A percentile compares a stretch with the other conserved stretches of the same genome.
These are phyloP conservation scores for Penicillium ochrochloron DNA, from an alignment of 495 filamentous ascomycete species.

Conservation along the genomic window DNA sequence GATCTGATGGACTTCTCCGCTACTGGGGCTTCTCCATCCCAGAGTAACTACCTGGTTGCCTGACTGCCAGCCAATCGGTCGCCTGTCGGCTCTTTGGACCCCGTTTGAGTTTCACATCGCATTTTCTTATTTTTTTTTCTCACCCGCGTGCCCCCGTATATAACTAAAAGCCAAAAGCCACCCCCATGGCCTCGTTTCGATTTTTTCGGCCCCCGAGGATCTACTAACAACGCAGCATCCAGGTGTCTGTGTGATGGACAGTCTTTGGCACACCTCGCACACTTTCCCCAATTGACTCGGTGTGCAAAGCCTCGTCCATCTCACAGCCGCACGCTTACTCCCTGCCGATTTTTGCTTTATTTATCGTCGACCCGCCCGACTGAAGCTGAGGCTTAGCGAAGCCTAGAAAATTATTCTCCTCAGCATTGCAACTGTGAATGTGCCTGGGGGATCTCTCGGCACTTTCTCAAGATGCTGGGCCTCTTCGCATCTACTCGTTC, in stretches of 20 bases:
- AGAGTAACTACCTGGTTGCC: slow-evolving; percentile 3
- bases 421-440: not conserved
- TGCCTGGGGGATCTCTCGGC: not conserved
- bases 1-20: not conserved
- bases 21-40: slow-evolving; percentile 4
- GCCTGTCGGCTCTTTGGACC: slow-evolving; percentile 22
- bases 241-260: slow-evolving; percentile 14
- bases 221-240: not conserved
- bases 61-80: slow-evolving; percentile 15
- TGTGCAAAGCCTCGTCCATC: slow-evolving; percentile 14
- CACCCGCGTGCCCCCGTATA: slow-evolving; percentile 10
- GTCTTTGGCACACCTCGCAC: slow-evolving; percentile 2
- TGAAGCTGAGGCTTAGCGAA: not conserved
- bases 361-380: not conserved
- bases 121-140: not conserved
- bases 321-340: slow-evolving; percentile 7
- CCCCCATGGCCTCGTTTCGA: slow-evolving; percentile 3
- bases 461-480: slow-evolving; percentile 2
- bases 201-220: slow-evolving; percentile 4
- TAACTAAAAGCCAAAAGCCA: slow-evolving; percentile 10
- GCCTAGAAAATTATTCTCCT: not conserved
- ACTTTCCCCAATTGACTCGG: slow-evolving; percentile 11
- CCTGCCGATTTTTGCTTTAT: slow-evolving; percentile 1
- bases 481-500: not conserved
- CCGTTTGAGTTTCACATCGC: slow-evolving; percentile 24